Evolutionary conservation across 345 rosid genomes (phyloP).

Genomic region (Microthlaspi erraticum): DNA sequence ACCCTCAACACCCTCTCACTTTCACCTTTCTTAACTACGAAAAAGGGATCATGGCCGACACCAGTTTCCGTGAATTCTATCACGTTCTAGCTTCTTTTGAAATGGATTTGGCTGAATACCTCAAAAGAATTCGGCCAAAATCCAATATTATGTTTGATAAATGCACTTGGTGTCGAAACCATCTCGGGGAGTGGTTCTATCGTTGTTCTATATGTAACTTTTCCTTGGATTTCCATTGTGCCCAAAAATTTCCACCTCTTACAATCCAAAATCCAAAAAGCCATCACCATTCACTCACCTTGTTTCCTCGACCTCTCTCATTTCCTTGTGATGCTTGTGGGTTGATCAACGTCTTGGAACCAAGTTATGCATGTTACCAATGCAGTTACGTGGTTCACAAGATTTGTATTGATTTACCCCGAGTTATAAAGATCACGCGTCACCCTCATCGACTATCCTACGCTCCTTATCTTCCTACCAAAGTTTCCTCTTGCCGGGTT

Average conservation of each 20-base stretch:
- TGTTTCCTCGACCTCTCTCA: not conserved
- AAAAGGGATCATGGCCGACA: no score
- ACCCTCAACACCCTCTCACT: no score
- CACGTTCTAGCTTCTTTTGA: no score
- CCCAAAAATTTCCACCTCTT: not conserved
- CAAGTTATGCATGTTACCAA: conserved; percentile 1
- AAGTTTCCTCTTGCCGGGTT: not conserved
- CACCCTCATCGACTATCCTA: conserved; percentile 7
- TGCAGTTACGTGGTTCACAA: conserved; percentile 8
- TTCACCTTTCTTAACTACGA: no score
- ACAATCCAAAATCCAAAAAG: conserved; percentile 7
- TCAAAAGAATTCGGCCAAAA: no score
- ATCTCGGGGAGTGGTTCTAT: not conserved
- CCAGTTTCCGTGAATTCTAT: no score
- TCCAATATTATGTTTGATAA: no score
- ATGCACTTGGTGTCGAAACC: not conserved
- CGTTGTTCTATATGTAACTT: conserved; percentile 7
- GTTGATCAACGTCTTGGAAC: not conserved
- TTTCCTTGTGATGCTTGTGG: not conserved
- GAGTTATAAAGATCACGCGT: conserved; percentile 8
- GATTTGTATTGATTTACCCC: no score
- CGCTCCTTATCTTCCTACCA: not conserved
- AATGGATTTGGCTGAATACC: no score
- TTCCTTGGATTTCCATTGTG: not conserved
- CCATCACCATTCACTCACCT: conserved; percentile 2